Conservation (phyloP, 129 eudicot species). For the Saposhnikovia divaricata region DNA sequence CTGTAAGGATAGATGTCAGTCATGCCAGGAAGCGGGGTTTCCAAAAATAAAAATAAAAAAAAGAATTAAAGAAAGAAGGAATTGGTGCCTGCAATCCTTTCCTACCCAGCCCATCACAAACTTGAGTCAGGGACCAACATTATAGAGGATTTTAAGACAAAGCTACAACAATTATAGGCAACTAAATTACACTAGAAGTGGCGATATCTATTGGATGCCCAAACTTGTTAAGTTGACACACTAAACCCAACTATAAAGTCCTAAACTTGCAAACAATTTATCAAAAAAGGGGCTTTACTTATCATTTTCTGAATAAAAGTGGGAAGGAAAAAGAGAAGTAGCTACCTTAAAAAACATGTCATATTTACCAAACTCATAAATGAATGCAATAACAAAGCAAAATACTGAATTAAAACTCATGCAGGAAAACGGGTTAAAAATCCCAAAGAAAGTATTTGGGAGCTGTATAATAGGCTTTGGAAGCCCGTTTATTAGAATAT, state of each 20-base stretch:
- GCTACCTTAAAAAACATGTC: not conserved
- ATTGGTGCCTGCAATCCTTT: not conserved
- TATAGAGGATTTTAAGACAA: not conserved
- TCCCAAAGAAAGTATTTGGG: too few relatives aligned
- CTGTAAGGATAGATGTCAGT: not conserved
- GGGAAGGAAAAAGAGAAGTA: not conserved
- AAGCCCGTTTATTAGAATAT: too few relatives aligned
- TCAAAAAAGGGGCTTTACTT: not conserved
- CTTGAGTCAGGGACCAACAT: not conserved
- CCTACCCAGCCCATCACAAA: not conserved
- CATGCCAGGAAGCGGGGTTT: not conserved
- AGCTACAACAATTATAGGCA: not conserved
- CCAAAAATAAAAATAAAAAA: not conserved
- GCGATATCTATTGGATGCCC: not conserved
- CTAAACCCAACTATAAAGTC: not conserved
- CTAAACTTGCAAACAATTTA: too few relatives aligned
- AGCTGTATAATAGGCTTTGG: too few relatives aligned
- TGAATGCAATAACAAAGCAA: not conserved
- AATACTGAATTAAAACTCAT: not conserved
- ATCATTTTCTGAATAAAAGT: not conserved
- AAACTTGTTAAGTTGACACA: not conserved
- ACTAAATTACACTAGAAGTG: not conserved
- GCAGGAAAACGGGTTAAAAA: too few relatives aligned
- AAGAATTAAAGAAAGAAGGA: not conserved
- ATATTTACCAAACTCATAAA: not conserved